Evolutionary conservation across 2,329 filamentous ascomycete species (phyloP).

Genomic region (Colletotrichum sp.): DNA sequence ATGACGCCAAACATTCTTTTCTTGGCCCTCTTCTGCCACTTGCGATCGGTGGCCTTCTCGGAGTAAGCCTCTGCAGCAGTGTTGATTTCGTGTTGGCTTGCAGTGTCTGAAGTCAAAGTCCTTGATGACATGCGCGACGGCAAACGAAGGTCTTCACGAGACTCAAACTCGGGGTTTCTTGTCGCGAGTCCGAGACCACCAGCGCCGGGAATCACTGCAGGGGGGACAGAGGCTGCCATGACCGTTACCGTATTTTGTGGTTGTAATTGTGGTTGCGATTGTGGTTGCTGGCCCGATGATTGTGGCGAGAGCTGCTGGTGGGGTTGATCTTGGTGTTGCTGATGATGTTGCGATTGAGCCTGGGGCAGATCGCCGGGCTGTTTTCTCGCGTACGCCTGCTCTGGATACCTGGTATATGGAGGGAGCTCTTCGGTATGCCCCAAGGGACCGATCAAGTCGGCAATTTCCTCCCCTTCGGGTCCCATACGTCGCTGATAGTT

Average conservation of each 20-base stretch:
- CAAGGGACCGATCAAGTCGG: slow-evolving; percentile 84
- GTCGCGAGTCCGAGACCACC: slow-evolving; percentile 67
- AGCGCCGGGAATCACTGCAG: slow-evolving; percentile 53
- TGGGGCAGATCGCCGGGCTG: not conserved
- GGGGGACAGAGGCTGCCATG: slow-evolving; percentile 11
- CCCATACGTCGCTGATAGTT: slow-evolving; percentile 76
- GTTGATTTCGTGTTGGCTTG: slow-evolving; percentile 61
- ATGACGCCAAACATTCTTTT: slow-evolving; percentile 63
- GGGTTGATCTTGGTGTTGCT: slow-evolving; percentile 15
- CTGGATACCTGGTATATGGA: slow-evolving; percentile 89
- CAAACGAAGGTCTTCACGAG: slow-evolving; percentile 58
- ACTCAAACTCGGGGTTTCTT: slow-evolving; percentile 67
- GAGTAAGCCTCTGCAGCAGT: slow-evolving; percentile 47
- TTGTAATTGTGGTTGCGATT: slow-evolving; percentile 14
- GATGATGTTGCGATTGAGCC: not conserved
- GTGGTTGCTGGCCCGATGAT: not conserved
- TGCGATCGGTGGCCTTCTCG: slow-evolving; percentile 47
- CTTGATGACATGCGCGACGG: slow-evolving; percentile 56
- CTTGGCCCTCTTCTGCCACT: slow-evolving; percentile 58
- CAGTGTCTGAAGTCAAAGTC: slow-evolving; percentile 53
- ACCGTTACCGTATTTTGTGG: slow-evolving; percentile 5
- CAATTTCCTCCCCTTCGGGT: slow-evolving; percentile 84
- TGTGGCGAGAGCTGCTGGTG: not conserved
- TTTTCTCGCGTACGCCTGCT: slow-evolving; percentile 69
- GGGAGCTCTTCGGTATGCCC: slow-evolving; percentile 91